Percentiles rank a stretch among this genome's conserved stretches.
These are phyloP conservation scores for Hypoxylon sp. DNA, from an alignment of 2,329 filamentous ascomycete species.

Conservation along the genomic window DNA sequence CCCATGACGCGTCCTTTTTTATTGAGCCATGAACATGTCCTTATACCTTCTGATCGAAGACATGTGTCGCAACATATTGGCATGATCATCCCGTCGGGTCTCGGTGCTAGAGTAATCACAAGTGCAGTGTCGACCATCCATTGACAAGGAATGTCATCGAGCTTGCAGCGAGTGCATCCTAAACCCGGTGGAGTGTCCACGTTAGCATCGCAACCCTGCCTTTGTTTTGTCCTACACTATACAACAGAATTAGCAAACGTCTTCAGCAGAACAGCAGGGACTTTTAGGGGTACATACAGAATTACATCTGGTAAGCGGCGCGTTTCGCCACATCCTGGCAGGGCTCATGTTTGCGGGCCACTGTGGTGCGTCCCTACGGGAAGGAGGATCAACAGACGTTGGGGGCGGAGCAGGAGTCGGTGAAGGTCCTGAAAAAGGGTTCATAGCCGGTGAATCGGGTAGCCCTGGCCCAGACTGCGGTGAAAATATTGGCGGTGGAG, in stretches of 20 bases:
- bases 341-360: too few species aligned
- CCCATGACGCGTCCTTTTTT: too few species aligned
- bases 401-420: too few species aligned
- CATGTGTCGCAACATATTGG: conserved; percentile 31
- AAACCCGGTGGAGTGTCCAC: conserved; percentile 2
- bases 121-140: background rate
- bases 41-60: background rate
- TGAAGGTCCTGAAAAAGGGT: too few species aligned
- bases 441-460: too few species aligned
- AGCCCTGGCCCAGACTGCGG: too few species aligned
- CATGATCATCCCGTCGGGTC: conserved; percentile 25
- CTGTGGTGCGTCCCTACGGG: too few species aligned
- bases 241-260: background rate
- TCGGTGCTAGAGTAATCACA: background rate
- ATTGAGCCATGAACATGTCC: background rate
- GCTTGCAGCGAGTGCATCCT: conserved; percentile 24
- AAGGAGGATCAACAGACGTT: too few species aligned
- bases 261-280: background rate
- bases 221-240: background rate
- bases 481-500: too few species aligned
- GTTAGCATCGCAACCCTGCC: background rate
- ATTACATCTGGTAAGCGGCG: background rate
- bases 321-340: background rate
- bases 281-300: background rate
- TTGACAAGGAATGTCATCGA: conserved; percentile 5